These are phyloP conservation scores for Myriosclerotinia scirpicola DNA, from an alignment of 2,329 filamentous ascomycete species.

Conservation along the genomic window DNA sequence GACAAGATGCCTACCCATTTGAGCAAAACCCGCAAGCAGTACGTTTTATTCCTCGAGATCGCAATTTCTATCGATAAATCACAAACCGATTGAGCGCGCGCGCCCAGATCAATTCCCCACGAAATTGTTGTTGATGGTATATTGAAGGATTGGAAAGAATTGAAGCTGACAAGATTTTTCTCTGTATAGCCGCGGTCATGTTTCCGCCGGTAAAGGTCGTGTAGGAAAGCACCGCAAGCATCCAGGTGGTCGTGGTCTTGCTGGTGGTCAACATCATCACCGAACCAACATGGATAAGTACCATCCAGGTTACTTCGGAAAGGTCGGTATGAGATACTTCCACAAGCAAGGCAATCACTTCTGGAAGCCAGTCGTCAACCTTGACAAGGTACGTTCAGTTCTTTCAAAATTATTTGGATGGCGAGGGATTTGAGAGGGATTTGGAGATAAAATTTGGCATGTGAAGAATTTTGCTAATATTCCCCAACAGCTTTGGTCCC, in stretches of 20 bases:
- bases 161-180: slow-evolving; percentile 37
- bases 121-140: slow-evolving; percentile 3
- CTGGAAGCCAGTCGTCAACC: slow-evolving; percentile 99
- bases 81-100: slow-evolving; percentile 18
- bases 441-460: background rate
- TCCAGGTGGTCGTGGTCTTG: slow-evolving; percentile 78
- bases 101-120: slow-evolving; percentile 17
- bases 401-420: background rate
- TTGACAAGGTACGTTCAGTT: slow-evolving; percentile 77
- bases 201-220: slow-evolving; percentile 97
- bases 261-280: slow-evolving; percentile 99
- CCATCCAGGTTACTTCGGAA: slow-evolving; percentile 99
- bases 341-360: slow-evolving; percentile 94
- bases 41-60: slow-evolving; percentile 45
- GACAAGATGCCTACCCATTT: slow-evolving; percentile 72
- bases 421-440: background rate
- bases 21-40: slow-evolving; percentile 77
- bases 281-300: slow-evolving; percentile 89
- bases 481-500: slow-evolving; percentile 76
- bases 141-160: slow-evolving; percentile 17
- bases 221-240: slow-evolving; percentile 98
- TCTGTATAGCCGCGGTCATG: slow-evolving; percentile 81
- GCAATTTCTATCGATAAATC: slow-evolving; percentile 17
- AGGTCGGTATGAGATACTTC: slow-evolving; percentile 95
- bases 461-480: slow-evolving; percentile 16